Percentiles rank a stretch among this genome's conserved stretches.
These are phyloP conservation scores for Eutrema yunnanense DNA, from an alignment of 345 rosid genomes.

Conservation along the genomic window DNA sequence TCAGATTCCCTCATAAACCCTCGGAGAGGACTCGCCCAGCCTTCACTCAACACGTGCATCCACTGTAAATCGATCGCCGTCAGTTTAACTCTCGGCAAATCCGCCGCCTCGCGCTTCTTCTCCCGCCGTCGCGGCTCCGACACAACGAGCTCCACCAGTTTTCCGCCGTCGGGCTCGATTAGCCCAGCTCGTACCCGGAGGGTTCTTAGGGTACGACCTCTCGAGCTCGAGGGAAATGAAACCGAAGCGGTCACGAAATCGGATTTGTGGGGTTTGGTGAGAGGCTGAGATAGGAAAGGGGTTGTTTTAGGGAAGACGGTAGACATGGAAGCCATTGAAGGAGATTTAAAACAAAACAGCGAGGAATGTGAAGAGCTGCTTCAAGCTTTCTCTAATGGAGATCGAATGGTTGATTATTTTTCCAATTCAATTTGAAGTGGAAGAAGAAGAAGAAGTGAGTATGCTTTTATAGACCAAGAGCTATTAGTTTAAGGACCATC, in stretches of 20 bases:
- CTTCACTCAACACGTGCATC: conserved; percentile 95
- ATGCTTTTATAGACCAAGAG: conserved; percentile 7
- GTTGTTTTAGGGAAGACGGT: conserved; percentile 27
- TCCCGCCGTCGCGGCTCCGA: conserved; percentile 43
- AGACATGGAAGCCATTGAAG: conserved; percentile 59
- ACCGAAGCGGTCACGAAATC: conserved; percentile 22
- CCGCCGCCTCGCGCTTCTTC: conserved; percentile 53
- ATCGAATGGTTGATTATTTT: not conserved
- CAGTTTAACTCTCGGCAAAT: conserved; percentile 53
- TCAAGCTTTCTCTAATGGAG: conserved; percentile 13
- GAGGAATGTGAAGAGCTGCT: not conserved
- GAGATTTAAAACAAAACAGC: not conserved
- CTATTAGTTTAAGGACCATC: not conserved
- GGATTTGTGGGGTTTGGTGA: conserved; percentile 33
- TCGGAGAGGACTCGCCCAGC: conserved; percentile 89
- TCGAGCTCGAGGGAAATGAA: conserved; percentile 25
- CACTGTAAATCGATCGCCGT: conserved; percentile 66
- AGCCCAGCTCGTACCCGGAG: conserved; percentile 36
- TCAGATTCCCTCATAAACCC: conserved; percentile 98
- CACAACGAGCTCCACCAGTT: conserved; percentile 61
- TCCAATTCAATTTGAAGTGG: conserved; percentile 5
- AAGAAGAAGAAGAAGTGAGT: conserved; percentile 3
- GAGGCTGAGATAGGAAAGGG: conserved; percentile 28
- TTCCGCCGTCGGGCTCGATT: conserved; percentile 90
- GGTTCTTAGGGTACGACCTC: not conserved